Conservation (phyloP, 805 yeast genomes). For the Tetrapisispora nanseiensis region DNA sequence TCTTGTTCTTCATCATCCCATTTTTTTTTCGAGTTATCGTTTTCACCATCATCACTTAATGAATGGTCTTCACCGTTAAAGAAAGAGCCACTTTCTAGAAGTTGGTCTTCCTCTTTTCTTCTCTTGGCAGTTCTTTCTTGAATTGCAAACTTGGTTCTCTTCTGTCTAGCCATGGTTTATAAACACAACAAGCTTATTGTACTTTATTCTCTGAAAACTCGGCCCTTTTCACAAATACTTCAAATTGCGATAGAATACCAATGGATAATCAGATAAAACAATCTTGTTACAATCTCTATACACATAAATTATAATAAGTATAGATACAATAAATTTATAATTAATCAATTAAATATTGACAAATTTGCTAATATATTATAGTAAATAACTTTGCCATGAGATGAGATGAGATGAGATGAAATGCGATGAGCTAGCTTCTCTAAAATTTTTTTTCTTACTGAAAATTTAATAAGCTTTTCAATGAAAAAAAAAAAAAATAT, state of each 20-base stretch:
- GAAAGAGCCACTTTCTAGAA: slow-evolving; percentile 18
- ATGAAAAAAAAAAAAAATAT: too few species aligned
- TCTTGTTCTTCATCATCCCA: slow-evolving; percentile 75
- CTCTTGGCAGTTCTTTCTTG: slow-evolving; percentile 24
- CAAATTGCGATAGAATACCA: not conserved
- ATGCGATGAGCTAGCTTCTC: too few species aligned
- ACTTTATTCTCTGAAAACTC: too few species aligned
- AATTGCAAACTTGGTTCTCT: slow-evolving; percentile 21
- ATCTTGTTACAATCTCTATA: too few species aligned
- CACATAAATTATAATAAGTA: too few species aligned
- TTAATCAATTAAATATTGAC: too few species aligned
- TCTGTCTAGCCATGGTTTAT: slow-evolving; percentile 20
- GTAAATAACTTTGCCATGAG: too few species aligned
- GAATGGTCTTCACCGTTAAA: slow-evolving; percentile 16
- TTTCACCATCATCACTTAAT: slow-evolving; percentile 5
- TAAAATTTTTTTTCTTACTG: slow-evolving; percentile 10
- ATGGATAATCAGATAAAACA: not conserved
- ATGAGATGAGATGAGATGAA: slow-evolving; percentile 16
- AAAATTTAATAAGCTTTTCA: too few species aligned
- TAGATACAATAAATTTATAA: too few species aligned
- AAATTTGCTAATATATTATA: too few species aligned
- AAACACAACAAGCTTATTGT: too few species aligned
- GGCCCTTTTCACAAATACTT: too few species aligned
- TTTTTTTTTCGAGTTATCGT: slow-evolving; percentile 10
- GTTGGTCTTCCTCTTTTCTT: slow-evolving; percentile 25